Base-by-base conservation (phyloP, 371 early-diverging fungal species). In the Syncephalis plumigaleata region DNA sequence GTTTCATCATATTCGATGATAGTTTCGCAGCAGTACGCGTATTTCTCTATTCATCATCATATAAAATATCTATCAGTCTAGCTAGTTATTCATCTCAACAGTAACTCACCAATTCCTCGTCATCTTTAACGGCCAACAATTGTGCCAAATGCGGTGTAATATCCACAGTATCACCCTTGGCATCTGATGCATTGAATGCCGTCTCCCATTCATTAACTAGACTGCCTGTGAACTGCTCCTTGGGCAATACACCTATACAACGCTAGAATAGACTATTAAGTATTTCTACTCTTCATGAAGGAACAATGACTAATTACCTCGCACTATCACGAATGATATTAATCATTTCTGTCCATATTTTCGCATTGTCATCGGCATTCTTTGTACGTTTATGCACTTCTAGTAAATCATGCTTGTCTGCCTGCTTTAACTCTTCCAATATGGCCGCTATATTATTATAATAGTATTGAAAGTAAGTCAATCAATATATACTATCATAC, bases 121-220 rank as follows among this genome's bases (percentile, higher is more conserved):
- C 81, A 54, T 97, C 98, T 57, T 94, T 97, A 45, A 76, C 71
- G 13, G 89, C 83, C 51, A 94, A 67, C 18, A 77, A 65, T 2
- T 68, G 55, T 0, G 87, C 74, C n/a, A 91, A 53, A 2, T 81
- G 87, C 2, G 63, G 47, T 0, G 84, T 64, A 20, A 88, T 64
- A 63, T 94, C 93, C 1, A 79, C 70, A 48, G 66, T 58, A 31
- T 82, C 75, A 26, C 82, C 67, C 9, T 55, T 56, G 24, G 63
- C 64, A 20, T 60, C 64, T 5, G 64, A 59, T 1, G 55, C 48
- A 0, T 62, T 62, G 22, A 81, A 55, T 2, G 77, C 79, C 9
- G 67, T 63, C 44, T 71, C 64, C 90, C 91, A 92, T 53, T 86
- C 86, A 22, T 72, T 67, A 3, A 79, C 67, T 46, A 86, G 73